A percentile compares a stretch with the other conserved stretches of the same genome.
Conservation (phyloP, 768 basidiomycete species). For the Paxillus involutus region DNA sequence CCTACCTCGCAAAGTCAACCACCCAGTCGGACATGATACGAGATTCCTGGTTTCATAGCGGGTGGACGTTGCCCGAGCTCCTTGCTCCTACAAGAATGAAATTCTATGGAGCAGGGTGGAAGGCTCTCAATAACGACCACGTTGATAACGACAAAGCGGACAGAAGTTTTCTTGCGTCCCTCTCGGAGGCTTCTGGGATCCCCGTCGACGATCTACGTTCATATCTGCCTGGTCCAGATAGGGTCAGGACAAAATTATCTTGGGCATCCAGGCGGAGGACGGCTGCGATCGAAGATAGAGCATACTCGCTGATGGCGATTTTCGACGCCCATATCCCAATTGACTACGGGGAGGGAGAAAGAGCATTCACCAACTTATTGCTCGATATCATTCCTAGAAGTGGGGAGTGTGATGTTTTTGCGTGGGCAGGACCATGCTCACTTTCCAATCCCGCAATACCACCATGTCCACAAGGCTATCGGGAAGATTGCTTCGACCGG, state of each 20-base stretch:
- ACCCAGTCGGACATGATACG: conserved; percentile 4
- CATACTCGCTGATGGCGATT: conserved; percentile 20
- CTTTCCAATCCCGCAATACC: conserved; percentile 8
- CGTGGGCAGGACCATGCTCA: conserved; percentile 21
- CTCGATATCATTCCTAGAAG: conserved; percentile 10
- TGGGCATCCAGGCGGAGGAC: conserved; percentile 20
- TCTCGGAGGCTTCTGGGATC: conserved; percentile 13
- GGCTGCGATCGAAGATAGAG: conserved; percentile 10
- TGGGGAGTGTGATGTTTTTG: conserved; percentile 20
- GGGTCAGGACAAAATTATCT: conserved; percentile 15
- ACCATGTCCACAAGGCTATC: conserved; percentile 13
- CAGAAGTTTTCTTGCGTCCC: conserved; percentile 5
- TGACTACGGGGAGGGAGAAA: conserved; percentile 11
- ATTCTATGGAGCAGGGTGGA: conserved; percentile 21
- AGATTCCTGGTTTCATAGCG: conserved; percentile 16
- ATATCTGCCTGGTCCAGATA: conserved; percentile 19
- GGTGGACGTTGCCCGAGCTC: conserved; percentile 15
- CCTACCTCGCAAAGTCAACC: conserved; percentile 7
- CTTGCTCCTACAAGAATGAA: conserved; percentile 20
- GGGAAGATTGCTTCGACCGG: background rate
- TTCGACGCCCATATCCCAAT: conserved; percentile 13
- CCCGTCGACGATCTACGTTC: conserved; percentile 13
- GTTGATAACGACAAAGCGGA: conserved; percentile 26
- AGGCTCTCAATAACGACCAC: conserved; percentile 11
- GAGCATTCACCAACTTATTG: conserved; percentile 21